Conservation (phyloP, 106 monocot species). For the Dendrobium catenatum region DNA sequence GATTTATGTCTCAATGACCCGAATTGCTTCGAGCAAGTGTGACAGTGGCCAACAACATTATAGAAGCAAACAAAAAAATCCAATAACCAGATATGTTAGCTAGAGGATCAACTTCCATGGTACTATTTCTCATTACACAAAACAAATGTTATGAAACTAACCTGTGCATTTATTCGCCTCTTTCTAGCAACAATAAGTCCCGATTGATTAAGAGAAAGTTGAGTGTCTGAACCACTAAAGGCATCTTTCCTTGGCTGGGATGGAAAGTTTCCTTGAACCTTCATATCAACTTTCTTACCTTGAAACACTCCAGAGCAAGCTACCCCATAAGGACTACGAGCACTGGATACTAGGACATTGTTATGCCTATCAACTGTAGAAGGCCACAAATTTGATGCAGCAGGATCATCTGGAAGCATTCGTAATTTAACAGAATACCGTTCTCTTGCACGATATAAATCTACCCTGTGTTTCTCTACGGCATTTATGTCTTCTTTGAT, state of each 20-base stretch:
- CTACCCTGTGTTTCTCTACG: conserved; percentile 79
- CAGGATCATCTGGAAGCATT: conserved; percentile 71
- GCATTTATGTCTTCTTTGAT: conserved; percentile 94
- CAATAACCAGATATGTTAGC: background rate
- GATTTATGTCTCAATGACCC: too few relatives aligned
- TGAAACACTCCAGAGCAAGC: conserved; percentile 39
- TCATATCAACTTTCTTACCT: conserved; percentile 55
- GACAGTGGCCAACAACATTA: background rate
- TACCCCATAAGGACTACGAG: conserved; percentile 43
- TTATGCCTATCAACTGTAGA: conserved; percentile 50
- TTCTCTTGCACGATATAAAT: conserved; percentile 78
- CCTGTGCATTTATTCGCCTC: conserved; percentile 87
- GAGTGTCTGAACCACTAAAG: conserved; percentile 54
- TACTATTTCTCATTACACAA: background rate
- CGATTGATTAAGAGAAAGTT: conserved; percentile 68
- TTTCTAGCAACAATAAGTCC: conserved; percentile 75
- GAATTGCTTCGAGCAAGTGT: background rate
- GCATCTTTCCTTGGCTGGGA: conserved; percentile 64
- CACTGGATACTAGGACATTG: conserved; percentile 35
- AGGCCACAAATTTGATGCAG: conserved; percentile 47
- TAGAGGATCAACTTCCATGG: background rate
- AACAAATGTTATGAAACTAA: conserved; percentile 16
- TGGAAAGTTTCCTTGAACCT: conserved; percentile 58
- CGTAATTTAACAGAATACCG: conserved; percentile 88
- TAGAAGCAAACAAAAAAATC: background rate